A percentile compares a stretch with the other conserved stretches of the same genome.
These are phyloP conservation scores for Colletotrichum lupini DNA, from an alignment of 2,329 filamentous ascomycete genomes.

Conservation along the genomic window DNA sequence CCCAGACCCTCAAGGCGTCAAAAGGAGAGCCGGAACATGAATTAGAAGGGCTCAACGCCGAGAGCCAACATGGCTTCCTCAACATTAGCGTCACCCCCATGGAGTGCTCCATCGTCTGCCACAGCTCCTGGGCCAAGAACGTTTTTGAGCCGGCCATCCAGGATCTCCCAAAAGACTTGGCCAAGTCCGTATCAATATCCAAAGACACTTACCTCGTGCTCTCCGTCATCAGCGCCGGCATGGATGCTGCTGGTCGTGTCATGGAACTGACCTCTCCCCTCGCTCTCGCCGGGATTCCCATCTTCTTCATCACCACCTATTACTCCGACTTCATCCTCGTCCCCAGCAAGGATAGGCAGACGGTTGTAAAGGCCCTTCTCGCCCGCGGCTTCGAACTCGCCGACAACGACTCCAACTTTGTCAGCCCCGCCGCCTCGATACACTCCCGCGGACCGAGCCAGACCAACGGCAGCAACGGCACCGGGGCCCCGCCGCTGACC, in stretches of 20 bases:
- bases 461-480: slow-evolving; percentile 50
- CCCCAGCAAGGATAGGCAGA: slow-evolving; percentile 77
- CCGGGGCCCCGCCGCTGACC: slow-evolving; percentile 65
- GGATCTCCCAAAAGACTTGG: slow-evolving; percentile 65
- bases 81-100: slow-evolving; percentile 94
- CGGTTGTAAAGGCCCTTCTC: slow-evolving; percentile 81
- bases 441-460: slow-evolving; percentile 46
- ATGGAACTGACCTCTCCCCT: slow-evolving; percentile 91
- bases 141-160: slow-evolving; percentile 78
- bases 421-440: slow-evolving; percentile 61
- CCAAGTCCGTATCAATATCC: slow-evolving; percentile 76
- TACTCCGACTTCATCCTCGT: slow-evolving; percentile 98
- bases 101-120: slow-evolving; percentile 93
- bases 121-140: slow-evolving; percentile 76
- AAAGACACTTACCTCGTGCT: slow-evolving; percentile 88
- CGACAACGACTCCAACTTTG: slow-evolving; percentile 75
- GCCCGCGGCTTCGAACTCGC: slow-evolving; percentile 87
- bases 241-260: slow-evolving; percentile 91
- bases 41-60: slow-evolving; percentile 59
- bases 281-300: slow-evolving; percentile 90
- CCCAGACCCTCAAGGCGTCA: slow-evolving; percentile 52
- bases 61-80: slow-evolving; percentile 80
- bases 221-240: slow-evolving; percentile 88
- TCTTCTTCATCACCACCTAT: slow-evolving; percentile 99
- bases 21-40: slow-evolving; percentile 48